These are phyloP conservation scores for Cystofilobasidium macerans DNA, from an alignment of 768 basidiomycete genomes.

Conservation along the genomic window DNA sequence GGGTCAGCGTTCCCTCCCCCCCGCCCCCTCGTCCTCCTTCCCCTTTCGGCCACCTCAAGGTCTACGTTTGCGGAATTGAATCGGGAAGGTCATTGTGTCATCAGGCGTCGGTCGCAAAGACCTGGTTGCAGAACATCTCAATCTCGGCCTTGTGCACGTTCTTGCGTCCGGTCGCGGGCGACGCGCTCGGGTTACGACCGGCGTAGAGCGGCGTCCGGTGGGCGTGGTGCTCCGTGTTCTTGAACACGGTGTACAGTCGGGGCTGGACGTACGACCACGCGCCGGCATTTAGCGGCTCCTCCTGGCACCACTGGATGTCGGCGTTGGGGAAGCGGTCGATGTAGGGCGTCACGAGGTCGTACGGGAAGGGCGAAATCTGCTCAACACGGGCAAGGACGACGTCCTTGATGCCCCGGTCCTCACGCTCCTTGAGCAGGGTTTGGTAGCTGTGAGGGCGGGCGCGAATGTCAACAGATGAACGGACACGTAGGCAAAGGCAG, in stretches of 20 bases:
- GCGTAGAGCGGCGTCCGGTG: conserved; percentile 85
- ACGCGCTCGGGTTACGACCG: conserved; percentile 81
- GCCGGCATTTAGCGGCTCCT: conserved; percentile 95
- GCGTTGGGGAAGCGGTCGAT: conserved; percentile 96
- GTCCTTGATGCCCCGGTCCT: conserved; percentile 76
- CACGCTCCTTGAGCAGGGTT: conserved; percentile 75
- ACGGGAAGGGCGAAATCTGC: conserved; percentile 94
- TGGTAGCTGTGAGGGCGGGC: conserved; percentile 50
- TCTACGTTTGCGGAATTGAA: no score
- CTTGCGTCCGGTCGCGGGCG: conserved; percentile 86
- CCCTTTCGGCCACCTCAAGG: no score
- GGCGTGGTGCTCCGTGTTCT: conserved; percentile 78
- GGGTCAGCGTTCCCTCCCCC: no score
- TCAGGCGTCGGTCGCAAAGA: conserved; percentile 25
- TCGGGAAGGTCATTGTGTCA: no score
- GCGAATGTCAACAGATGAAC: neutral
- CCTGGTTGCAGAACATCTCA: conserved; percentile 50
- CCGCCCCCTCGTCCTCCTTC: no score
- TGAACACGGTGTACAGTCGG: conserved; percentile 56
- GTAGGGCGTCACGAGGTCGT: conserved; percentile 87
- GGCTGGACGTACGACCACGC: conserved; percentile 77
- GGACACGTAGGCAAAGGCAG: neutral
- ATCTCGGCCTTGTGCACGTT: conserved; percentile 65
- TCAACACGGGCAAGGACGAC: conserved; percentile 89
- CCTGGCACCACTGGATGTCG: conserved; percentile 85